A percentile compares a stretch with the other conserved stretches of the same genome.
These are phyloP conservation scores for Boletus insuetus DNA, from an alignment of 768 basidiomycete genomes.

Conservation along the genomic window DNA sequence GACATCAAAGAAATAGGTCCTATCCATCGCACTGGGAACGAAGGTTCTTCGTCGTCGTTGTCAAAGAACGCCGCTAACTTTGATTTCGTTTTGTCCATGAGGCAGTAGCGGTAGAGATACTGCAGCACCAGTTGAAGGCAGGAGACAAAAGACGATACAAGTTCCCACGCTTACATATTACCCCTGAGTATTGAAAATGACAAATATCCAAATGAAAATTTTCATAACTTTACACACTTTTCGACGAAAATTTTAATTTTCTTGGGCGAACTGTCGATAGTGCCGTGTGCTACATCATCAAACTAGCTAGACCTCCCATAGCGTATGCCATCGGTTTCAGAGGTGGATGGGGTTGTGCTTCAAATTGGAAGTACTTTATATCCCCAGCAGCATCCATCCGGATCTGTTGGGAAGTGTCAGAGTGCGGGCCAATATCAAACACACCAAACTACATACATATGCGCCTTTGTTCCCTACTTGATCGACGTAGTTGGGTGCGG, in stretches of 20 bases:
- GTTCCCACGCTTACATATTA: constrained; percentile 27
- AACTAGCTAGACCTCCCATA: constrained; percentile 57
- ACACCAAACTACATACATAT: constrained; percentile 54
- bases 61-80: constrained; percentile 80
- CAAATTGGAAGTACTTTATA: constrained; percentile 76
- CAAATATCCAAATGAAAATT: neutral
- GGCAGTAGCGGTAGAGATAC: constrained; percentile 1
- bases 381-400: constrained; percentile 78
- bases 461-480: constrained; percentile 91
- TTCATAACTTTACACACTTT: too few relatives aligned
- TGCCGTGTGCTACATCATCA: constrained; percentile 56
- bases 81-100: constrained; percentile 38
- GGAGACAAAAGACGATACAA: neutral
- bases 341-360: constrained; percentile 83
- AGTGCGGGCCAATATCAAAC: neutral
- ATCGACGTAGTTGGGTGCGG: constrained; percentile 94
- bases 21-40: constrained; percentile 91
- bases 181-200: too few relatives aligned
- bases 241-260: too few relatives aligned
- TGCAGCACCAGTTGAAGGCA: constrained; percentile 1
- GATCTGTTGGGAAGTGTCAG: constrained; percentile 46
- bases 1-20: constrained; percentile 53
- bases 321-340: constrained; percentile 93
- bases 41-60: constrained; percentile 79
- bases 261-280: too few relatives aligned